Percentiles rank a stretch among this genome's conserved stretches.
Evolutionary conservation across 2,329 filamentous ascomycete species (phyloP).

Genomic region (Fusarium sp.): DNA sequence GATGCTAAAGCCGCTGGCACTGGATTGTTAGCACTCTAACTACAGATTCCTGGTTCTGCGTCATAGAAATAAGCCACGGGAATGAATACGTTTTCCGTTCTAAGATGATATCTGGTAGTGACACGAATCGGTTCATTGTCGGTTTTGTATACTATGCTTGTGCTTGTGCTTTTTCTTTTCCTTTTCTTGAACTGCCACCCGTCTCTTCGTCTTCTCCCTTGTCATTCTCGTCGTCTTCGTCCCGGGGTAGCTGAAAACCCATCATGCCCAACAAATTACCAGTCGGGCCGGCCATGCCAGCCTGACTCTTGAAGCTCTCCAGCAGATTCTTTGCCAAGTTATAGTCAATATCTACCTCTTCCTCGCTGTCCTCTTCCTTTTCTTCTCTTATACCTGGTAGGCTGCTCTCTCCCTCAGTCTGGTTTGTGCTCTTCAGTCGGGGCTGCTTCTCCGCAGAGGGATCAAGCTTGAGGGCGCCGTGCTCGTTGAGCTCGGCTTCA

Average conservation of each 20-base stretch:
- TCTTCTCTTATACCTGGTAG: conserved; percentile 53
- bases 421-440: conserved; percentile 44
- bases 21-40: conserved; percentile 1
- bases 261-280: conserved; percentile 88
- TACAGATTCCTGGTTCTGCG: conserved; percentile 14
- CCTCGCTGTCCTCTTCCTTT: conserved; percentile 58
- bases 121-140: not conserved
- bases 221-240: conserved; percentile 68
- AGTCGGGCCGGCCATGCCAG: conserved; percentile 83
- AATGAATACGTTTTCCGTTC: not conserved
- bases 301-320: conserved; percentile 92
- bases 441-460: conserved; percentile 46
- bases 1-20: not conserved
- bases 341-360: conserved; percentile 80
- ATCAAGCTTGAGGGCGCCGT: conserved; percentile 71
- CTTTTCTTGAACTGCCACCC: conserved; percentile 7
- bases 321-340: conserved; percentile 90
- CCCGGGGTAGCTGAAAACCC: conserved; percentile 81
- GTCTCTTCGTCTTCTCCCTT: conserved; percentile 37
- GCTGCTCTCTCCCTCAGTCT: conserved; percentile 22
- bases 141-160: not conserved
- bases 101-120: not conserved
- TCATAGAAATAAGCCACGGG: conserved; percentile 4
- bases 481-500: conserved; percentile 74
- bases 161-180: conserved; percentile 17